Conservation (phyloP, 805 yeast species). For the Ogataea paraovalis region DNA sequence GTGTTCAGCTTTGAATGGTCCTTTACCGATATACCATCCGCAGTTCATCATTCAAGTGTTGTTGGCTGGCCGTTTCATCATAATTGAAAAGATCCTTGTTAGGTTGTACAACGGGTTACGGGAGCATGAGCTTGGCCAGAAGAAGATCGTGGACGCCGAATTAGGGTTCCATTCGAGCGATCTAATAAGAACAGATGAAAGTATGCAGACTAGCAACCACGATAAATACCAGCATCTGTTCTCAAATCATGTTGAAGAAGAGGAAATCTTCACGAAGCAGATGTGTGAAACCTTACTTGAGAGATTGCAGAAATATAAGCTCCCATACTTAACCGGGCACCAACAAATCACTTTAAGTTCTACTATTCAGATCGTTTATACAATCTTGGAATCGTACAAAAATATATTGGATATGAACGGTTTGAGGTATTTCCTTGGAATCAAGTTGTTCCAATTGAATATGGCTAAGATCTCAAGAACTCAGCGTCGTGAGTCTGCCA, state of each 20-base stretch:
- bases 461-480: constrained; percentile 27
- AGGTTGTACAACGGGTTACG: constrained; percentile 52
- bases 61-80: constrained; percentile 52
- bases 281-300: constrained; percentile 50
- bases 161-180: constrained; percentile 20
- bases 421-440: constrained; percentile 63
- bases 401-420: constrained; percentile 61
- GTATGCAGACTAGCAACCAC: not conserved
- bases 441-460: constrained; percentile 54
- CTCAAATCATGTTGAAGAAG: constrained; percentile 18
- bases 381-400: constrained; percentile 43
- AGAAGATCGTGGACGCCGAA: constrained; percentile 19
- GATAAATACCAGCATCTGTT: constrained; percentile 24
- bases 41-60: constrained; percentile 76
- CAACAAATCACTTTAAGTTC: constrained; percentile 82
- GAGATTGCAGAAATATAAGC: constrained; percentile 55
- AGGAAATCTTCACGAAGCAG: constrained; percentile 19
- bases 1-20: constrained; percentile 79
- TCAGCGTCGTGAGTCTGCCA: not conserved
- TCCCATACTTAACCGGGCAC: constrained; percentile 84
- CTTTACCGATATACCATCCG: constrained; percentile 87
- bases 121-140: constrained; percentile 40
- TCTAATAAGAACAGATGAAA: constrained; percentile 6
- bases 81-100: constrained; percentile 55
- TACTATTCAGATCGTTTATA: constrained; percentile 59